phyloP scores from a whole-genome alignment of 2,329 filamentous ascomycete genomes.

The Exophiala oligosperma region DNA sequence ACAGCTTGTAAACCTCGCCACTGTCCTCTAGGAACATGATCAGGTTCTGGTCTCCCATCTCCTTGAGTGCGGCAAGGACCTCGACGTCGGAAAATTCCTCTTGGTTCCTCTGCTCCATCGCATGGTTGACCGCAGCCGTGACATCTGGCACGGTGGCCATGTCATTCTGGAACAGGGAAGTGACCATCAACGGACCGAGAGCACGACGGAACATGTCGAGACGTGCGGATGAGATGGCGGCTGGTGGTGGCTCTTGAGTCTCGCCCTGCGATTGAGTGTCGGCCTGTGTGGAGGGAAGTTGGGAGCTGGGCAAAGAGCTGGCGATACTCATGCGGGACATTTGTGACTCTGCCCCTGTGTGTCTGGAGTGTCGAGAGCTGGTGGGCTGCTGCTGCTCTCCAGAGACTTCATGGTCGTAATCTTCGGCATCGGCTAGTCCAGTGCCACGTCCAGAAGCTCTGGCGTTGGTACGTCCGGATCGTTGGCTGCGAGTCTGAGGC shows the following conservation, averaged over 20 bases:
- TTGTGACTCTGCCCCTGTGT: conserved; percentile 42
- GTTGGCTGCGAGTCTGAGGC: conserved; percentile 27
- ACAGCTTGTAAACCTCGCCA: conserved; percentile 29
- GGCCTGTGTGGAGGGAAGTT: conserved; percentile 53
- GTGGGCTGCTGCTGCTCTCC: conserved; percentile 44
- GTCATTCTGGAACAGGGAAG: conserved; percentile 83
- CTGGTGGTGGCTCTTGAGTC: conserved; percentile 52
- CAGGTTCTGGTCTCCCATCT: conserved; percentile 80
- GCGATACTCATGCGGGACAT: conserved; percentile 61
- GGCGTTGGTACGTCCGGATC: conserved; percentile 31
- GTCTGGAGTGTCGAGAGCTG: conserved; percentile 39
- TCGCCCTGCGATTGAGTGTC: conserved; percentile 35
- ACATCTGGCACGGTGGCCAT: conserved; percentile 73
- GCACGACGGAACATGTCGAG: conserved; percentile 74
- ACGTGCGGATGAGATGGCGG: conserved; percentile 72
- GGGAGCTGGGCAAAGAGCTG: conserved; percentile 77
- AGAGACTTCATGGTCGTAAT: conserved; percentile 51
- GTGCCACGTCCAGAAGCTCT: conserved; percentile 42
- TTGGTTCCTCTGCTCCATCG: conserved; percentile 45
- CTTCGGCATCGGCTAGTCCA: conserved; percentile 55
- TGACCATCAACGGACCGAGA: conserved; percentile 79
- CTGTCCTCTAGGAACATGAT: conserved; percentile 67
- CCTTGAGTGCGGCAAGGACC: conserved; percentile 72
- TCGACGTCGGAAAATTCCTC: conserved; percentile 70
- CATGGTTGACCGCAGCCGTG: conserved; percentile 78